Evolutionary conservation across 2,329 filamentous ascomycete genomes (phyloP), one percentile per base, ranked within the genome.

Genomic region (Setomelanomma holmii): DNA sequence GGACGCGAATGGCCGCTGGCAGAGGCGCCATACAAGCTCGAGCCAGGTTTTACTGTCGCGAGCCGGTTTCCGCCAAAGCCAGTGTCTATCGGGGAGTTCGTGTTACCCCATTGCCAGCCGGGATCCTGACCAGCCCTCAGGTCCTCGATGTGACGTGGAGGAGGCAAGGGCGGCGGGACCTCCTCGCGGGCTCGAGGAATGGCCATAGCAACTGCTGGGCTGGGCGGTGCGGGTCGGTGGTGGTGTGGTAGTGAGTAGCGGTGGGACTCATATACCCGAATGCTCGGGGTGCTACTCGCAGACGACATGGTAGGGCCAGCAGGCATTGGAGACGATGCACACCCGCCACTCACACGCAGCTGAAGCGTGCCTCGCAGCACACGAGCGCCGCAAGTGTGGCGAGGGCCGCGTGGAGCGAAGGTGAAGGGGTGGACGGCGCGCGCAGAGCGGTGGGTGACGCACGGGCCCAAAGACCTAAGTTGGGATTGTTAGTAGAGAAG

Each of bases 121-220:
- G 82, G 79, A 72, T 89, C 86, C 63, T 82, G 79, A 30, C 84
- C 85, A 56, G 79, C 72, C 61, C 79, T 76, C 58, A 85, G 82
- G 54, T 85, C 82, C 60, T 79, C 78, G 53, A 88, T 81, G 67
- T 81, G 76, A 71, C 79, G 80, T 45, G 86, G 84, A 51, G 87
- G 87, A 63, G 86, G 87, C 64, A 89, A 78, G 43, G 86, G 85
- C 58, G 87, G 86, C 52, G 87, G 86, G 44, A 79, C 78, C 23
- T 80, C 76, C 63, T 80, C 78, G 66, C 81, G 79, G 53, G 81
- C 78, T 67, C 82, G 80, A 43, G 84, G 85, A 68, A 89, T 88
- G 54, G 85, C 78, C 84, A 89, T 85, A 56, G 80, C 80, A 56
- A 78, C 77, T 71, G 54, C 75, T 36, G 79, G 67, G 53, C 65